phyloP scores from a whole-genome alignment of 768 basidiomycete species.

The Arthromyces matolae region DNA sequence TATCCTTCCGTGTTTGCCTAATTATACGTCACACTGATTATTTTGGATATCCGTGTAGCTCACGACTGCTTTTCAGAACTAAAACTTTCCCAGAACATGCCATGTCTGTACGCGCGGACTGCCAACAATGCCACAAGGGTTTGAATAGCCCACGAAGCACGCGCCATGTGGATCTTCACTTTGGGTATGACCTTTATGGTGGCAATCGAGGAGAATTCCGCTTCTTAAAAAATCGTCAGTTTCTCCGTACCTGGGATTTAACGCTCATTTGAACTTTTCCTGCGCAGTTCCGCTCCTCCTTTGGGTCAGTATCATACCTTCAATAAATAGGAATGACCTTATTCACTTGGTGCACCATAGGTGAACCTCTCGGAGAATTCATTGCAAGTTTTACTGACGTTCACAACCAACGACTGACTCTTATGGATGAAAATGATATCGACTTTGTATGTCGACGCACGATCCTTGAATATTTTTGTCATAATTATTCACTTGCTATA shows the following conservation, averaged over 20 bases:
- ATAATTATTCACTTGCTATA: constrained; percentile 3
- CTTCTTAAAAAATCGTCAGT: constrained; percentile 22
- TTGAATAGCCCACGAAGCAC: no score
- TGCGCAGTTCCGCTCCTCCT: constrained; percentile 15
- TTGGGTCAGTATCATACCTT: constrained; percentile 18
- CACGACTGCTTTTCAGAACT: no score
- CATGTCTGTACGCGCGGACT: no score
- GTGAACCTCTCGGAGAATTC: constrained; percentile 28
- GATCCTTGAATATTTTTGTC: background rate
- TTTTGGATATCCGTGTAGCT: no score
- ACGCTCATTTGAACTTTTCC: background rate
- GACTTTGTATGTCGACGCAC: constrained; percentile 28
- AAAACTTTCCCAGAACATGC: no score
- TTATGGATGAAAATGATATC: constrained; percentile 35
- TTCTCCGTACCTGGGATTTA: background rate
- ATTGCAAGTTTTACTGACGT: constrained; percentile 35
- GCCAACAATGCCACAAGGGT: no score
- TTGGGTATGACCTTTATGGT: no score
- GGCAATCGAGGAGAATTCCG: constrained; percentile 36
- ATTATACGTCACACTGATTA: no score
- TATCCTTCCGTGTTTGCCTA: no score
- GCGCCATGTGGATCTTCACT: no score
- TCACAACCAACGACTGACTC: constrained; percentile 31
- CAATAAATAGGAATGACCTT: background rate
- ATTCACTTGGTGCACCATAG: constrained; percentile 13